These are phyloP conservation scores for Whalleya microplaca DNA, from an alignment of 2,329 filamentous ascomycete genomes.

Conservation along the genomic window DNA sequence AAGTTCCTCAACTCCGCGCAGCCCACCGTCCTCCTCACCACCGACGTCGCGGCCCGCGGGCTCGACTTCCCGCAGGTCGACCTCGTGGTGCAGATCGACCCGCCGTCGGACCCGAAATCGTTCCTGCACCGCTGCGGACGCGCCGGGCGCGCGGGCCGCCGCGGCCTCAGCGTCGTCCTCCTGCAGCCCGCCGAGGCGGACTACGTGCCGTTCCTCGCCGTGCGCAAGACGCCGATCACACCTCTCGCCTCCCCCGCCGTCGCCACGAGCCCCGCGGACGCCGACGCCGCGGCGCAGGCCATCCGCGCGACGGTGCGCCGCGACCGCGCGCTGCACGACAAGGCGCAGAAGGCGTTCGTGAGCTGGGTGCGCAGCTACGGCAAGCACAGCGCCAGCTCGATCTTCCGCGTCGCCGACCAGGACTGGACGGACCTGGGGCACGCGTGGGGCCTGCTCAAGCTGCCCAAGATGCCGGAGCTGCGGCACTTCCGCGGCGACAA, in stretches of 20 bases:
- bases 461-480: constrained; percentile 94
- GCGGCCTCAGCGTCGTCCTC: constrained; percentile 83
- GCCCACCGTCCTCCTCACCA: constrained; percentile 84
- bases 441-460: constrained; percentile 82
- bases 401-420: constrained; percentile 81
- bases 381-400: constrained; percentile 88
- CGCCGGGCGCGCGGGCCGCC: constrained; percentile 85
- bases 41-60: constrained; percentile 87
- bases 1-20: constrained; percentile 75
- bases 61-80: constrained; percentile 93
- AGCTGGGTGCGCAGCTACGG: constrained; percentile 91
- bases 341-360: constrained; percentile 89
- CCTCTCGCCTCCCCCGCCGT: constrained; percentile 63
- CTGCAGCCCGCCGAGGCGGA: constrained; percentile 86
- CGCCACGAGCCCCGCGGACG: constrained; percentile 63
- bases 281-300: constrained; percentile 55
- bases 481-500: constrained; percentile 73
- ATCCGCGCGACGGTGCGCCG: constrained; percentile 62
- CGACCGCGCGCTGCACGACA: constrained; percentile 72
- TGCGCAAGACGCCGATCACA: constrained; percentile 82
- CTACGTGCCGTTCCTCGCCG: constrained; percentile 83
- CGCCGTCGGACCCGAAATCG: constrained; percentile 82
- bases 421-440: constrained; percentile 83
- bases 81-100: constrained; percentile 86
- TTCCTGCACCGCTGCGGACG: constrained; percentile 94